These are phyloP conservation scores for Cyclocybe aegerita DNA, from an alignment of 768 basidiomycete genomes.

Conservation along the genomic window DNA sequence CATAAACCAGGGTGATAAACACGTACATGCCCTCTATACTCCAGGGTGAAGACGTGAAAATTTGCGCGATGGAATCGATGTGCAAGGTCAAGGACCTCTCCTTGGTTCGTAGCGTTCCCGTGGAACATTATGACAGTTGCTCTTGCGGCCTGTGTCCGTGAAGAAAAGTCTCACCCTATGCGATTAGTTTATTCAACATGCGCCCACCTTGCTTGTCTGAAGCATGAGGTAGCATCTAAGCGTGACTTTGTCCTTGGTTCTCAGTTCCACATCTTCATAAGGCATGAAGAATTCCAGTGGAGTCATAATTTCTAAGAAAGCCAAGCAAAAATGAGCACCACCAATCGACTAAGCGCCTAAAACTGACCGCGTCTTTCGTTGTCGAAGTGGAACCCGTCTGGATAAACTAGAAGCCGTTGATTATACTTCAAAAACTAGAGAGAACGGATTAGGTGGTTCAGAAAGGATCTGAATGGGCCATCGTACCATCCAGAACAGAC, in stretches of 20 bases:
- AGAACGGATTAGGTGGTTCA: not conserved
- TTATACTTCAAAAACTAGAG: conserved; percentile 3
- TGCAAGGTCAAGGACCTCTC: conserved; percentile 66
- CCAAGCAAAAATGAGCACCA: not conserved
- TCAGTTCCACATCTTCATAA: conserved; percentile 9
- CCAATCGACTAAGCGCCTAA: not conserved
- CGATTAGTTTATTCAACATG: too few species aligned
- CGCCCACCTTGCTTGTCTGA: too few species aligned
- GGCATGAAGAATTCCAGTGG: not conserved
- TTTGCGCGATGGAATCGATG: conserved; percentile 64
- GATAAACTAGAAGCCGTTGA: conserved; percentile 9
- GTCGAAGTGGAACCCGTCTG: conserved; percentile 3
- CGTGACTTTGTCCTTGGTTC: conserved; percentile 14
- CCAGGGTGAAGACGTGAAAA: conserved; percentile 86
- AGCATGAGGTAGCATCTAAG: conserved; percentile 11
- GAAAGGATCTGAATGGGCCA: too few species aligned
- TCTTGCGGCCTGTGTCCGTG: not conserved
- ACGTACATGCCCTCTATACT: conserved; percentile 76
- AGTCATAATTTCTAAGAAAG: not conserved
- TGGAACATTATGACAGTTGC: conserved; percentile 83
- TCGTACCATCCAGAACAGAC: too few species aligned
- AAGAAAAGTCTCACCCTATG: too few species aligned
- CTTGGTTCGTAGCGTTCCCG: conserved; percentile 75
- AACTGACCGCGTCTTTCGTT: not conserved
- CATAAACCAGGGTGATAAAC: not conserved